Base-by-base conservation (phyloP, 768 basidiomycete species). In the Lactifluus piperatus region DNA sequence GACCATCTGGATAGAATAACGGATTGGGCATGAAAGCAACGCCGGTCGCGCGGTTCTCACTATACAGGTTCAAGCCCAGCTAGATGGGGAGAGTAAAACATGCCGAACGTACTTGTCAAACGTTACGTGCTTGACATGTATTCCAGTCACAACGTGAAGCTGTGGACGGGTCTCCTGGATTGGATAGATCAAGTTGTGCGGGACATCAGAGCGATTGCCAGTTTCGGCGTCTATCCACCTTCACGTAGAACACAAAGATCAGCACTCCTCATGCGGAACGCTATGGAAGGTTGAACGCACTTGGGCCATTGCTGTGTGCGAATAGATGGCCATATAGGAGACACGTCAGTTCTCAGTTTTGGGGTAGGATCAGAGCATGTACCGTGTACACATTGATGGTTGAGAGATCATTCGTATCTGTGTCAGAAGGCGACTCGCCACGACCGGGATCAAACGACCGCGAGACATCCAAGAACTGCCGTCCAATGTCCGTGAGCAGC, bases 201-300 rank as follows among this genome's bases (percentile, higher is more conserved):
- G 74, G 0, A 77, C 65, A 64, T 86, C 83, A 0, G 83, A 83
- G 22, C 85, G 79, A 45, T 63, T 73, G 27, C 85, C 84, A 2
- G 76, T 81, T 16, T 69, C 67, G 2, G 65, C 68, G 58, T 81
- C 73, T 18, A 86, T 72, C 65, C 81, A 87, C 64, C 85, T 88
- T 41, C 9, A 43, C 48, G 62, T n/a, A 22, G 11, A 39, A 13
- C 6, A 48, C 7, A 6, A 9, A 44, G n/a, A n/a, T n/a, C n/a
- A n/a, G n/a, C 30, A 34, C 39, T n/a, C 26, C 18, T 7, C 5
- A 13, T 47, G 2, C 27, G 14, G 7, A 24, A 24, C 18, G 13
- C 30, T 1, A 14, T 8, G 30, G 0, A 16, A n/a, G 32, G 8
- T n/a, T 45, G 39, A 3, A 62, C 74, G 62, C 57, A 83, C 82